A percentile compares a stretch with the other conserved stretches of the same genome.
phyloP scores from a whole-genome alignment of 2,329 filamentous ascomycete genomes.

The Alternaria sp. region DNA sequence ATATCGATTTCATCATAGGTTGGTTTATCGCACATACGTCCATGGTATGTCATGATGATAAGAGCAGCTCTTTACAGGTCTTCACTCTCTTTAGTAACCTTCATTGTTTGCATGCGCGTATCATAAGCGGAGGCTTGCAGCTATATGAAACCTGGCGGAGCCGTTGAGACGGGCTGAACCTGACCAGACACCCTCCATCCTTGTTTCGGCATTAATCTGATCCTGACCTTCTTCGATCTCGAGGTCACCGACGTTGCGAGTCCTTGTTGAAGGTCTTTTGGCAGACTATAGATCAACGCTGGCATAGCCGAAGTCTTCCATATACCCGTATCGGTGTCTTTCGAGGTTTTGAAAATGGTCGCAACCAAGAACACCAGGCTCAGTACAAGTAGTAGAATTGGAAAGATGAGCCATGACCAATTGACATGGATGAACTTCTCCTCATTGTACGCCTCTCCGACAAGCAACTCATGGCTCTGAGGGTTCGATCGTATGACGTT shows the following conservation, averaged over 20 bases:
- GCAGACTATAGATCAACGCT: constrained; percentile 37
- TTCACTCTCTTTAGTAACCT: too few relatives aligned
- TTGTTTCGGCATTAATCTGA: constrained; percentile 24
- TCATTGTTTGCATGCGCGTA: too few relatives aligned
- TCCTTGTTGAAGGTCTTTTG: constrained; percentile 18
- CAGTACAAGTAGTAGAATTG: constrained; percentile 29
- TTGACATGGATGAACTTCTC: too few relatives aligned
- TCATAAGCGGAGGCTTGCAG: background rate
- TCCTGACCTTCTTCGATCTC: background rate
- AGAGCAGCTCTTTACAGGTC: too few relatives aligned
- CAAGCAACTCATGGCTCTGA: too few relatives aligned
- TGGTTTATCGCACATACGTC: too few relatives aligned
- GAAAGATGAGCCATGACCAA: constrained; percentile 43
- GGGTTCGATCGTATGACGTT: too few relatives aligned
- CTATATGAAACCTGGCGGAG: constrained; percentile 9
- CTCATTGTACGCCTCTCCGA: too few relatives aligned
- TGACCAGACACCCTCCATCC: constrained; percentile 36
- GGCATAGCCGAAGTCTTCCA: constrained; percentile 49
- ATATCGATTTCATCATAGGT: too few relatives aligned
- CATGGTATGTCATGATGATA: too few relatives aligned
- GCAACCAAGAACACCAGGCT: constrained; percentile 34
- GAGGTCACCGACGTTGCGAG: constrained; percentile 1
- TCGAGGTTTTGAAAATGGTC: constrained; percentile 35
- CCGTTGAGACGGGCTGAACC: background rate
- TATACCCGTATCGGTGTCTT: constrained; percentile 17